A percentile compares a stretch with the other conserved stretches of the same genome.
Evolutionary conservation across 176 grass and related monocot species (phyloP).

Genomic region (Dendrocalamus sinicus): DNA sequence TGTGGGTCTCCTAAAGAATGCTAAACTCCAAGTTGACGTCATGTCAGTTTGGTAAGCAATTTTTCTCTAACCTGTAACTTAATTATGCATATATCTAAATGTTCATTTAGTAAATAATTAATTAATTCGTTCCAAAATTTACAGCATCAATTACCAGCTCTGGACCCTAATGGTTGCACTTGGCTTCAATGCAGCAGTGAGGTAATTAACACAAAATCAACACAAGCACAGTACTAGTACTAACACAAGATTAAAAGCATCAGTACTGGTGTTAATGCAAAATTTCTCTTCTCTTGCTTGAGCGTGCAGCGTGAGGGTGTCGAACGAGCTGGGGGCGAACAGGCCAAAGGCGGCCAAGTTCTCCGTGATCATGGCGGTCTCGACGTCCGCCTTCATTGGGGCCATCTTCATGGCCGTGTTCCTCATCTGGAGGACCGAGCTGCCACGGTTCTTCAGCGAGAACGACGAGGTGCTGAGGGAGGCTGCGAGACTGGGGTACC

Average conservation of each 20-base stretch:
- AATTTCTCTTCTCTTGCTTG: neutral
- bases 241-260: neutral
- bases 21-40: conserved; percentile 69
- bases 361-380: conserved; percentile 65
- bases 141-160: conserved; percentile 90
- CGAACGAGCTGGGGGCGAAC: conserved; percentile 91
- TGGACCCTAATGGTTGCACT: conserved; percentile 92
- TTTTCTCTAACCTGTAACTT: neutral
- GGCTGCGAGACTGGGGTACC: conserved; percentile 64
- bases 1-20: conserved; percentile 71
- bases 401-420: conserved; percentile 62
- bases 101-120: no score
- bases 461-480: conserved; percentile 57
- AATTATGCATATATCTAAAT: neutral
- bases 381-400: conserved; percentile 67
- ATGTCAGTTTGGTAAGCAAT: conserved; percentile 81
- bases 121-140: neutral
- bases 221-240: neutral
- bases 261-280: neutral
- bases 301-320: conserved; percentile 74
- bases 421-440: conserved; percentile 52
- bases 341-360: conserved; percentile 71
- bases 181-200: conserved; percentile 85
- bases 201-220: conserved; percentile 46
- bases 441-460: conserved; percentile 75